Base-by-base conservation (phyloP, 495 filamentous ascomycete genomes). In the Hyphodiscus hymeniophilus region DNA sequence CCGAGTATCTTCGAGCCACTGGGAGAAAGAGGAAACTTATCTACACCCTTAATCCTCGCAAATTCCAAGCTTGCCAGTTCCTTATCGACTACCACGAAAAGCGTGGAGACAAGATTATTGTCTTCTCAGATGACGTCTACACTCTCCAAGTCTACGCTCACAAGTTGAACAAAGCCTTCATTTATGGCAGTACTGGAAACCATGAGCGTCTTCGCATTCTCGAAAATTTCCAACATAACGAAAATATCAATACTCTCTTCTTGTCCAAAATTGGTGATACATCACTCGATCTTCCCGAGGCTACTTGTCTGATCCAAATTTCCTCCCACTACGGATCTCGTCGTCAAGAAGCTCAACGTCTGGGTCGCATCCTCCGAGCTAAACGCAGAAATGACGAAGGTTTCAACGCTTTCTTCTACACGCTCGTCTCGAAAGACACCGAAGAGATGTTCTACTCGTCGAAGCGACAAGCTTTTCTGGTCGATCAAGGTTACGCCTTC, bases 401-500 rank as follows among this genome's bases (percentile, higher is more conserved):
- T 16, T 99, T 99, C 68, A 99, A 99, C 66, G 92, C 92, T 0
- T 99, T 99, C 69, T 99, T 99, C 69, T 99, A 99, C 67, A 92
- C 87, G 0, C 74, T 99, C 3, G 92, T 99, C 24, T 92, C 86
- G 8, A 96, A 96, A 63, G 92, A 97, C 63, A 99, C 92, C 1
- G 79, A 87, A 43, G 92, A 99, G 67, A 97, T 99, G 94, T 91
- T 83, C 64, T 99, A 95, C 70, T 96, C 92, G 5, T 85, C 87
- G 32, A 96, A 96, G 67, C 81, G 92, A 17, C 92, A 99, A 62
- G 94, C 92, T 21, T 99, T 99, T 74, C 75, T 99, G 3, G 89
- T 99, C 40, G 92, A 99, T 56, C 92, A 99, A 64, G 92, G 92
- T 30, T 99, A 99, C 65, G 92, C 92, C 16, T 97, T 97, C 75